Conservation (phyloP, 75 land plant species). For the Cupressus sempervirens region DNA sequence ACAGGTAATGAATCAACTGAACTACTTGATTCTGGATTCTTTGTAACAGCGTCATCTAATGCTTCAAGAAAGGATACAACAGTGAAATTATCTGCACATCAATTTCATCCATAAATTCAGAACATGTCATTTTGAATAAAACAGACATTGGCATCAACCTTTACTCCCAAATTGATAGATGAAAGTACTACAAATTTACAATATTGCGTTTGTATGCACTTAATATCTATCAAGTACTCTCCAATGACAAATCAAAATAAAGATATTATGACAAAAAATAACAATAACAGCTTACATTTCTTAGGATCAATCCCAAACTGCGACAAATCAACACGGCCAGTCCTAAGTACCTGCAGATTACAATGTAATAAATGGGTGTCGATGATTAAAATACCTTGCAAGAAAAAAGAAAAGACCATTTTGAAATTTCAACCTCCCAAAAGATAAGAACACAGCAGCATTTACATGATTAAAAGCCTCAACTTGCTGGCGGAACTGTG, state of each 20-base stretch:
- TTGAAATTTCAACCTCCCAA: background rate
- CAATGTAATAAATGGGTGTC: background rate
- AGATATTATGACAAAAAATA: background rate
- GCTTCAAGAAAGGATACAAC: slow-evolving; percentile 95
- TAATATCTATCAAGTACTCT: background rate
- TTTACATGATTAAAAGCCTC: slow-evolving; percentile 89
- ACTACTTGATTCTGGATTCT: slow-evolving; percentile 2
- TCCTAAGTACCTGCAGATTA: slow-evolving; percentile 64
- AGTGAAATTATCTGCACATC: slow-evolving; percentile 79
- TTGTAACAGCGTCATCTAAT: slow-evolving; percentile 81
- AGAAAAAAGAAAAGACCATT: background rate
- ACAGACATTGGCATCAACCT: background rate
- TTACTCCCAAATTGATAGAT: background rate
- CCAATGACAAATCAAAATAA: slow-evolving; percentile 6
- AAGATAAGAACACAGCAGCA: background rate
- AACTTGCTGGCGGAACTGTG: slow-evolving; percentile 94
- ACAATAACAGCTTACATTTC: slow-evolving; percentile 66
- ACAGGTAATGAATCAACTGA: slow-evolving; percentile 7
- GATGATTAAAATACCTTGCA: background rate
- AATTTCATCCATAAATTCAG: background rate
- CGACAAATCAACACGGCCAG: slow-evolving; percentile 85
- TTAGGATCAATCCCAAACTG: slow-evolving; percentile 97
- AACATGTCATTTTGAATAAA: background rate
- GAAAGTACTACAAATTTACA: background rate
- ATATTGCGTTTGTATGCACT: background rate